Evolutionary conservation across 257 asterid genomes (phyloP), one percentile per base, ranked within the genome.

Genomic region (Orobanche coerulescens): DNA sequence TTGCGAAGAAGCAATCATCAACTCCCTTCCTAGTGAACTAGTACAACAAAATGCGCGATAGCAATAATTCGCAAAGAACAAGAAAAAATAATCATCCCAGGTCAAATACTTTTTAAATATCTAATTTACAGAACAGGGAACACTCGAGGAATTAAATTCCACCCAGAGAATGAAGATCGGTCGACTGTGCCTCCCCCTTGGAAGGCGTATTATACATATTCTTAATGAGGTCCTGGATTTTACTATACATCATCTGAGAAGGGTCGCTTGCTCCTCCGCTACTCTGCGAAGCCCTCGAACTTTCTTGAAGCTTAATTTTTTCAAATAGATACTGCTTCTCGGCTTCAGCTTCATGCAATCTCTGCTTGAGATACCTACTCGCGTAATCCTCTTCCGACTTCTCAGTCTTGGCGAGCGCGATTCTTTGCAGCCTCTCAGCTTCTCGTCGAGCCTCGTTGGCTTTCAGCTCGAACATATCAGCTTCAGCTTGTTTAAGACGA

Each of bases 381-480:
- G 94, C 81, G 24, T 88, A 92, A 70, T 92, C 96, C 66, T 92
- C 98, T 62, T 86, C 95, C 0, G 94, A 80, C 67, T 85, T 92
- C 57, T 88, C 95, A 0, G 88, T 81, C 77, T 88, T 92, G 43
- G 94, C 94, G 15, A 86, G 84, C 13, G 93, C 85, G 14, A 92
- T 88, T 72, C 95, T 76, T 54, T 85, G 93, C 16, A 92, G 76
- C 82, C 95, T 75, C 76, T 92, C 96, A 30, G 96, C 94, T 78
- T 92, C 98, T 43, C 93, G 70, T 58, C 95, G 76, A 37, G 98
- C 98, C 74, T 92, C 98, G 36, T 76, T 75, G 11, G 98, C 98
- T 63, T 92, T 92, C 6, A 80, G 70, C 64, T 88, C 98, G 42
- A 92, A 92, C 98, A 88, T 92, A 18, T 84, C 95, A 4, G 95